Conservation (phyloP, 306 rosid species). For the Cucurbita ficifolia region DNA sequence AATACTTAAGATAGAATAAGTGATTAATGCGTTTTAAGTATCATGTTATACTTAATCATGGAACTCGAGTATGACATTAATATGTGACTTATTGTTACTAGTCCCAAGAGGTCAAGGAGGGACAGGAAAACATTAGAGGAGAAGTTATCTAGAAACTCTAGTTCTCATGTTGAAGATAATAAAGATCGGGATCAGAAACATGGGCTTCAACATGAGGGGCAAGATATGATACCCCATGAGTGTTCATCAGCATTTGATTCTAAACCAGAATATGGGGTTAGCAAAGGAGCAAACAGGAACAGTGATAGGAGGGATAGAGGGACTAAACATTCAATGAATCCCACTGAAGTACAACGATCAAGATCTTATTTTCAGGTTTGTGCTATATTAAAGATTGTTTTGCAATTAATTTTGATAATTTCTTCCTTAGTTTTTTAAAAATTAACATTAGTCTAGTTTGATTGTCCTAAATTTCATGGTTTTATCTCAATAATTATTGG, state of each 20-base stretch:
- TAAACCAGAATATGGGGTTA: slow-evolving; percentile 22
- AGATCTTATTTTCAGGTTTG: slow-evolving; percentile 57
- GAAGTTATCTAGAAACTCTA: slow-evolving; percentile 18
- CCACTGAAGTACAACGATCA: slow-evolving; percentile 34
- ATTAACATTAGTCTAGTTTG: not conserved
- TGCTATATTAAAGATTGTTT: slow-evolving; percentile 2
- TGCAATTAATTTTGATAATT: not conserved
- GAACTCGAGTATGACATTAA: not conserved
- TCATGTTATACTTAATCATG: not conserved
- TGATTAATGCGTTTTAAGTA: not conserved
- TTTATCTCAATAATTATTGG: not conserved
- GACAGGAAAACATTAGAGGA: slow-evolving; percentile 40
- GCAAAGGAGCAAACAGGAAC: slow-evolving; percentile 30
- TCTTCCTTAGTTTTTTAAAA: not conserved
- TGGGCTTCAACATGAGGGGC: slow-evolving; percentile 7
- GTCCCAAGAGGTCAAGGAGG: slow-evolving; percentile 74
- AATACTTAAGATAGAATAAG: not conserved
- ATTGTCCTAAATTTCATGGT: not conserved
- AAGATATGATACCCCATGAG: slow-evolving; percentile 26
- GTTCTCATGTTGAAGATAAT: slow-evolving; percentile 21
- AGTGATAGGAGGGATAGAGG: slow-evolving; percentile 19
- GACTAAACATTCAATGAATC: slow-evolving; percentile 28
- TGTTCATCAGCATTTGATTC: slow-evolving; percentile 17
- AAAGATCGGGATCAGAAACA: slow-evolving; percentile 30
- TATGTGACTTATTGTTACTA: slow-evolving; percentile 16